Evolutionary conservation across 371 early-diverging fungal species (phyloP), one percentile per base, ranked within the genome.

Genomic region (Dinochytrium kinnereticum): DNA sequence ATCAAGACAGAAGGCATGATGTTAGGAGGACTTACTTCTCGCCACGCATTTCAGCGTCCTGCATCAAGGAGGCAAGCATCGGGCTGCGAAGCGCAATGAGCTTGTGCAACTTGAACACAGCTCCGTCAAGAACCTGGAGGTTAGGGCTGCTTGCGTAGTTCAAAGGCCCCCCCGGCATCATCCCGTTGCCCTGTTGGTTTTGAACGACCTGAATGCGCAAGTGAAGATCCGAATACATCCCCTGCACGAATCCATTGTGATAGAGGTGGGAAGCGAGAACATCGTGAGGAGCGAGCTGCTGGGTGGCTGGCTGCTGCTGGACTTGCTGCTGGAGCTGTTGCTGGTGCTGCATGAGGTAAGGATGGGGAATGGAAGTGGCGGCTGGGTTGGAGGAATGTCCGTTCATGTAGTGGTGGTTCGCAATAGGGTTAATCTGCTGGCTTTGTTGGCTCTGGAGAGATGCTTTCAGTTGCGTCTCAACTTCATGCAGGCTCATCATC

Each of bases 51-150:
- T 77, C 79, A 38, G 57, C 59, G 31, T 86, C 82, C 40, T 72
- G 71, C 55, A 86, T 66, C 68, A 83, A 59, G 33, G 72, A 66
- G 28, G 79, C 79, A 17, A 86, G 70, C 68, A 61, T 69, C 7
- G 86, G 85, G 51, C 78, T 78, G 7, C 85, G 73, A 30, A 80
- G 72, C n/a, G 84, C 86, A 17, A 86, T 66, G 26, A 86, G 76
- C 55, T 79, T 68, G 78, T 86, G 86, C 51, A 86, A 74, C 75
- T 84, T 85, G 78, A 82, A 84, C 51, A 72, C 53, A 28, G 71
- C 50, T 15, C 70, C 79, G 40, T 84, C 79, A 33, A 70, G n/a
- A 21, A 59, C 40, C 55, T 68, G 34, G n/a, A 68, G 53, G 44
- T 69, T 72, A 31, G 69, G 53, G n/a, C 13, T 19, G 50, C 28